phyloP scores from a whole-genome alignment of 345 rosid genomes.

The Euphorbia peplus region DNA sequence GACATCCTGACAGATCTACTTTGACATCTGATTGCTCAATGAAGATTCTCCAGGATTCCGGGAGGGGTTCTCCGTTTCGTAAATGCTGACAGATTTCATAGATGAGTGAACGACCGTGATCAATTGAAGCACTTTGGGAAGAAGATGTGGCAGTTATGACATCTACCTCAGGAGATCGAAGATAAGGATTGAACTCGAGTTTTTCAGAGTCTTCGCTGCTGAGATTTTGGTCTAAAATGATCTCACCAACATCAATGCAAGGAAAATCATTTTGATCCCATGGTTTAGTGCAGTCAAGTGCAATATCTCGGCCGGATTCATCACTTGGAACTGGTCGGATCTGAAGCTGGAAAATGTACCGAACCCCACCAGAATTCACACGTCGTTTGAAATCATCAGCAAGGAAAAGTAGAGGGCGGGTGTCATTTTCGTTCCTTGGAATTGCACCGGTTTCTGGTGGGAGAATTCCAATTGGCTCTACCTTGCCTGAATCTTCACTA shows the following conservation, averaged over 20 bases:
- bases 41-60: conserved; percentile 57
- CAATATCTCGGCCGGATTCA: conserved; percentile 39
- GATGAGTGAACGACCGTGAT: conserved; percentile 62
- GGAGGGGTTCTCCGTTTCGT: conserved; percentile 57
- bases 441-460: conserved; percentile 83
- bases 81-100: conserved; percentile 63
- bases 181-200: conserved; percentile 55
- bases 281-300: conserved; percentile 62
- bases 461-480: conserved; percentile 56
- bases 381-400: conserved; percentile 54
- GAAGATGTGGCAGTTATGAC: conserved; percentile 50
- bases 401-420: conserved; percentile 57
- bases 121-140: conserved; percentile 65
- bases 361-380: conserved; percentile 43
- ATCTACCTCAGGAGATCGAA: conserved; percentile 45
- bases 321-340: conserved; percentile 40
- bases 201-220: conserved; percentile 47
- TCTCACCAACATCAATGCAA: conserved; percentile 46
- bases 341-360: conserved; percentile 59
- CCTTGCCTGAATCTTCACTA: conserved; percentile 53
- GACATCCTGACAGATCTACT: conserved; percentile 63
- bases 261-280: conserved; percentile 60
- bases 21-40: conserved; percentile 61
- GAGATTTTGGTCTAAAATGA: conserved; percentile 42
- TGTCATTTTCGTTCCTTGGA: conserved; percentile 50